Base-by-base conservation (phyloP, 2,329 filamentous ascomycete species). In the Dactylella cylindrospora region DNA sequence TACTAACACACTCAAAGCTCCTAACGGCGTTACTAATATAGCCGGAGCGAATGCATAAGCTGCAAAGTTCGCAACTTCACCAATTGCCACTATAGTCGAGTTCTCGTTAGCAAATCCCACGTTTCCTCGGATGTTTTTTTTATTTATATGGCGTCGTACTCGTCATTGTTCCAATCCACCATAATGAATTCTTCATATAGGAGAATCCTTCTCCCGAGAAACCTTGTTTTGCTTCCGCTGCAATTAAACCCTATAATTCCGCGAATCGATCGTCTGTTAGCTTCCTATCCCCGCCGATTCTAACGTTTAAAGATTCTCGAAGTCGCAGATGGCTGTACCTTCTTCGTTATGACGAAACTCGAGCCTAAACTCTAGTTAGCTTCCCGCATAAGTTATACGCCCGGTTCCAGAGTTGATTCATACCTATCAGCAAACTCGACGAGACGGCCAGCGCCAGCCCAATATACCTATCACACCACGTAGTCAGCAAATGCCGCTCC, bases 261-360 rank as follows among this genome's bases (percentile, higher is more conserved):
- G 60, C 17, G 31, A 13, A 6, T 26, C 36, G 28, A 22, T 13
- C 22, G n/a, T 17, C 31, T 10, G 25, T 65, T 28, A 64, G 39
- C 36, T 45, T 41, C 5, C n/a, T 20, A 19, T 31, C 36, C 13
- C 5, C 13, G 12, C n/a, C n/a, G 10, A 20, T 23, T 20, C 5
- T 26, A 38, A 26, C 40, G 23, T 9, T 29, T 13, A 26, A 8
- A 8, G 15, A 25, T 19, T n/a, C n/a, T n/a, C 57, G 44, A 33
- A 26, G 49, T 29, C 29, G 33, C 40, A 32, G 46, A 47, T 13
- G 44, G 61, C 72, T 75, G 73, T 76, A 93, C 88, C 81, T 96
- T 97, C 77, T 98, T 98, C 40, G 94, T 98, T 70, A 98, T 96
- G 68, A 98, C 91, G 74, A 98, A 98, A 80, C 90, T 95, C 45